phyloP scores from a whole-genome alignment of 768 basidiomycete species.

The Mycena venus region DNA sequence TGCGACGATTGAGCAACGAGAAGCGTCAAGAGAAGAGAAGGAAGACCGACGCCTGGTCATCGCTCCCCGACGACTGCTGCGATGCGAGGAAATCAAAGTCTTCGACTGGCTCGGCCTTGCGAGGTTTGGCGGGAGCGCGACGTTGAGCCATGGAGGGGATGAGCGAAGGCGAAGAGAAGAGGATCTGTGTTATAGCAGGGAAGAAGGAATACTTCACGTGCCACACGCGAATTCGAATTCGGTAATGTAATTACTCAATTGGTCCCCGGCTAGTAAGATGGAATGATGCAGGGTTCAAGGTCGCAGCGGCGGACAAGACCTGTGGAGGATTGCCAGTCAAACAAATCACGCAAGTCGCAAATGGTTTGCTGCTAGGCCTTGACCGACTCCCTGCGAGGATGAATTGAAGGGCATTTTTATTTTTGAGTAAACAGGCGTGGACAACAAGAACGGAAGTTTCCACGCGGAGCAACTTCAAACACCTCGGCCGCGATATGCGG shows the following conservation, averaged over 20 bases:
- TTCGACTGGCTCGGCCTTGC: slow-evolving; percentile 2
- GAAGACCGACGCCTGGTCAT: slow-evolving; percentile 28
- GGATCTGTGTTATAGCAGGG: neutral
- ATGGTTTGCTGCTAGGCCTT: too few species aligned
- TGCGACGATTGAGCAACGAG: neutral
- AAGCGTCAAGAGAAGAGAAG: neutral
- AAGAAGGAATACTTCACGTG: neutral
- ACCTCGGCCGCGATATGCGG: too few species aligned
- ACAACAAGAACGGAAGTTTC: too few species aligned
- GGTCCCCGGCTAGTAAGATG: too few species aligned
- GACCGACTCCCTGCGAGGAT: too few species aligned
- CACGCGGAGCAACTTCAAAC: too few species aligned
- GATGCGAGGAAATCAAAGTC: slow-evolving; percentile 36
- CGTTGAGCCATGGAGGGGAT: slow-evolving; percentile 27
- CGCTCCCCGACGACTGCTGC: slow-evolving; percentile 34
- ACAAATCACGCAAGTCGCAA: too few species aligned
- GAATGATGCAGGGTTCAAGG: too few species aligned
- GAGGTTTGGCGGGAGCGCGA: slow-evolving; percentile 20
- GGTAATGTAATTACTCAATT: neutral
- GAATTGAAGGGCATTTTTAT: too few species aligned
- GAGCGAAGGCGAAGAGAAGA: neutral
- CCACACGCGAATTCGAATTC: neutral
- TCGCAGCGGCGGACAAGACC: too few species aligned
- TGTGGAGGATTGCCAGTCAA: too few species aligned
- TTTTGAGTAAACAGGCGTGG: too few species aligned